phyloP scores from a whole-genome alignment of 1,284 basidiomycete species.

The Puccinia hordei region DNA sequence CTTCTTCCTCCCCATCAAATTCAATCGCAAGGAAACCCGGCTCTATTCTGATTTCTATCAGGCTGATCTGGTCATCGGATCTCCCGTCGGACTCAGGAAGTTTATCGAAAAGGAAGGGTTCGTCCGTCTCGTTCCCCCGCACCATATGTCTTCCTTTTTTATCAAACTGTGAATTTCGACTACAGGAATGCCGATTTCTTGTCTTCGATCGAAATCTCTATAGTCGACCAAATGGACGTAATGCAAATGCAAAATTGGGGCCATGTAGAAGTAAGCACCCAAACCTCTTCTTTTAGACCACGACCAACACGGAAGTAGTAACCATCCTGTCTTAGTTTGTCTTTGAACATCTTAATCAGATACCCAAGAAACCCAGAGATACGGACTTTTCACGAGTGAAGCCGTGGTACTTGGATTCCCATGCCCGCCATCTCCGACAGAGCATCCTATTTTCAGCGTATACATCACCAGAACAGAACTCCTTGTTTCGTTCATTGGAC shows the following conservation, averaged over 20 bases:
- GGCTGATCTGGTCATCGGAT: slow-evolving; percentile 88
- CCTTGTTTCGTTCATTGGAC: slow-evolving; percentile 5
- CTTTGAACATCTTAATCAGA: slow-evolving; percentile 76
- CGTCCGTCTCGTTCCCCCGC: neutral
- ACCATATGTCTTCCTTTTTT: neutral
- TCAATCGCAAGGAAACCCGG: slow-evolving; percentile 81
- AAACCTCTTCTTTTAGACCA: slow-evolving; percentile 3
- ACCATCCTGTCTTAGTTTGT: slow-evolving; percentile 66
- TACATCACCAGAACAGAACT: slow-evolving; percentile 42
- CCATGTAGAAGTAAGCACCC: slow-evolving; percentile 82
- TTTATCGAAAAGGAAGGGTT: slow-evolving; percentile 81
- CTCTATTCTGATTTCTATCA: slow-evolving; percentile 86
- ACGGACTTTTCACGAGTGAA: slow-evolving; percentile 96
- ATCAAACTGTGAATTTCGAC: neutral
- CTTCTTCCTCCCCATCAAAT: slow-evolving; percentile 86
- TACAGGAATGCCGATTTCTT: slow-evolving; percentile 80
- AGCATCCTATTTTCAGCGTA: slow-evolving; percentile 83
- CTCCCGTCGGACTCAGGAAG: slow-evolving; percentile 86
- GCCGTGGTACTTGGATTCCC: slow-evolving; percentile 92
- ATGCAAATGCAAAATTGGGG: slow-evolving; percentile 99
- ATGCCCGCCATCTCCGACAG: slow-evolving; percentile 82
- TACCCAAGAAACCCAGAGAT: slow-evolving; percentile 88
- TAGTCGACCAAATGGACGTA: slow-evolving; percentile 91
- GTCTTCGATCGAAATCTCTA: slow-evolving; percentile 86
- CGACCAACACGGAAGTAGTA: neutral